phyloP scores from a whole-genome alignment of 2,329 filamentous ascomycete species.

The Fusarium chuoi region DNA sequence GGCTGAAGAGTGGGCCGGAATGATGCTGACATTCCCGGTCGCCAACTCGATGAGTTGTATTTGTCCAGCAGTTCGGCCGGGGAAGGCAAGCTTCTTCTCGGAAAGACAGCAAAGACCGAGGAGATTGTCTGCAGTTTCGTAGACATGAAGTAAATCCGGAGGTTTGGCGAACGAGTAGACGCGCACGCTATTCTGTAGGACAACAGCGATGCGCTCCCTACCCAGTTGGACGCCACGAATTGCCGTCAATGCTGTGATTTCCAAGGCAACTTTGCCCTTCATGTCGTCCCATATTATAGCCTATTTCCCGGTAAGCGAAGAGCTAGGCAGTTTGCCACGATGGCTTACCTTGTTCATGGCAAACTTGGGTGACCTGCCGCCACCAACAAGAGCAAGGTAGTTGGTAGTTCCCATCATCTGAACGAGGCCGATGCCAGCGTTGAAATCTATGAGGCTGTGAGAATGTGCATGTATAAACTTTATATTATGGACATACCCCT shows the following conservation, averaged over 20 bases:
- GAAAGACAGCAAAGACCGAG: conserved; percentile 83
- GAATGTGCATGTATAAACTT: not conserved
- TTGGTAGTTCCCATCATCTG: conserved; percentile 90
- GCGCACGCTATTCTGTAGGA: conserved; percentile 82
- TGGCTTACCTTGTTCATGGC: conserved; percentile 79
- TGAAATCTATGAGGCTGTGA: conserved; percentile 68
- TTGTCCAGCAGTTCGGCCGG: conserved; percentile 87
- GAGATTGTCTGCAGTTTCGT: conserved; percentile 88
- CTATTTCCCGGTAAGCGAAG: conserved; percentile 50
- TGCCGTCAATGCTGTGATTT: conserved; percentile 83
- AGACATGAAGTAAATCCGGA: conserved; percentile 75
- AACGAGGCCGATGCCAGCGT: conserved; percentile 82
- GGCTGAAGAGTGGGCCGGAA: conserved; percentile 85
- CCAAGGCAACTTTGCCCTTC: conserved; percentile 75
- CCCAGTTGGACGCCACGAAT: conserved; percentile 84
- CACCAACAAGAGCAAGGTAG: conserved; percentile 89
- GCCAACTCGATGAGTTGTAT: conserved; percentile 85
- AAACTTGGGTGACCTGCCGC: conserved; percentile 85
- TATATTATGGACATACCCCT: conserved; percentile 50
- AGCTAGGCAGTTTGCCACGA: not conserved
- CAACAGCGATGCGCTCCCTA: conserved; percentile 79
- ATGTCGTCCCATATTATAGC: conserved; percentile 93
- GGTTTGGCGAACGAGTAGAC: conserved; percentile 82
- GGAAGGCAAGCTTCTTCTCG: conserved; percentile 79
- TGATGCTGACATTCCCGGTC: conserved; percentile 88